phyloP scores from a whole-genome alignment of 1,139 yeast genomes.

The Yamadazyma aaseri region DNA sequence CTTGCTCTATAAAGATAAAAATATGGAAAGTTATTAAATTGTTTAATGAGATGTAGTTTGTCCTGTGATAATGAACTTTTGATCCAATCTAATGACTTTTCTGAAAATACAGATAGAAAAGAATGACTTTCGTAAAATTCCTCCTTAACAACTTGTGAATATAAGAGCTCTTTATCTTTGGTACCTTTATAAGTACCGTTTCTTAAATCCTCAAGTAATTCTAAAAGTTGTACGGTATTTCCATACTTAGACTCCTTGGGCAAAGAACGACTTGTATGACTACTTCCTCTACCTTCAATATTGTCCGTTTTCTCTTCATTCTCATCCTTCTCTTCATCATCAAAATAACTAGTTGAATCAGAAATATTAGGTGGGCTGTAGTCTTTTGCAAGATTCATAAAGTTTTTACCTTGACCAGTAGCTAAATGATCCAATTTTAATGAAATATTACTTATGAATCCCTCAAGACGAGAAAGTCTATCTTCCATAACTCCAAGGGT shows the following conservation, averaged over 20 bases:
- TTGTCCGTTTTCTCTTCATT: slow-evolving; percentile 9
- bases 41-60: slow-evolving; percentile 22
- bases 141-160: slow-evolving; percentile 8
- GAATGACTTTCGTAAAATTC: slow-evolving; percentile 41
- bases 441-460: slow-evolving; percentile 20
- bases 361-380: neutral
- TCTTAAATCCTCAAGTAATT: neutral
- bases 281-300: slow-evolving; percentile 8
- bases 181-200: neutral
- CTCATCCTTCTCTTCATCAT: slow-evolving; percentile 8
- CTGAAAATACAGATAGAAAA: slow-evolving; percentile 35
- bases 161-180: neutral
- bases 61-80: slow-evolving; percentile 24
- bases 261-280: neutral
- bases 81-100: slow-evolving; percentile 36
- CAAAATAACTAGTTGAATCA: neutral
- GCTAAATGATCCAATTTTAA: slow-evolving; percentile 15
- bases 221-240: slow-evolving; percentile 1
- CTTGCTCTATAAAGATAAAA: slow-evolving; percentile 23
- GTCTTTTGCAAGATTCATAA: neutral
- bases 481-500: slow-evolving; percentile 21
- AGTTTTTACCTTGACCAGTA: neutral
- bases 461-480: slow-evolving; percentile 24
- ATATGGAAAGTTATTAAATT: slow-evolving; percentile 32
- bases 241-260: neutral